Evolutionary conservation across 1,284 basidiomycete species (phyloP), one percentile per base, ranked within the genome.

Genomic region (Ganoderma meredithae): DNA sequence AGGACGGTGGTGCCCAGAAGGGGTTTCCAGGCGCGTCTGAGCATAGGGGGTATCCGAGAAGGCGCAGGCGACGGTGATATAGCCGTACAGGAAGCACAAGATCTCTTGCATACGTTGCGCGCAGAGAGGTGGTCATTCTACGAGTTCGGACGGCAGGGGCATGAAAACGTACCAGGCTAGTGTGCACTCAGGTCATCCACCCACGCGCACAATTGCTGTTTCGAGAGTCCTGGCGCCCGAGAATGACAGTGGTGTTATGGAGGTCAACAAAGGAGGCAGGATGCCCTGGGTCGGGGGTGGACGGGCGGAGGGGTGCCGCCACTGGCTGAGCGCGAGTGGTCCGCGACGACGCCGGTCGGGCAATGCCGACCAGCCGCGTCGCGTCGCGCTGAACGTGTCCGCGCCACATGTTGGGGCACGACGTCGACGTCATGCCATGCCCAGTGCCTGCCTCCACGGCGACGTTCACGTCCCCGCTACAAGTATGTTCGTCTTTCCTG

Each of bases 11-110:
- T 77, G 47, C 84, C 86, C 62, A 84, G 78, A 67, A 86, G 72
- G 15, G 88, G 90, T 76, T 88, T 93, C 91, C 90, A 93, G 63
- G 83, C 85, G 72, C 84, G 85, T 73, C 83, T 83, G 67, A 91
- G 80, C 90, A 93, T 92, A 22, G 17, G 41, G n/a, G 27, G 22
- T 41, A 44, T 36, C 59, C 39, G 39, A 60, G 39, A 25, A 13
- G 58, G 19, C 19, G 33, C 33, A 58, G 33, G 12, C 33, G 55
- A 12, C 10, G 9, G 19, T 39, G 58, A 22, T 41, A 60, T 41
- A 22, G 36, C 15, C 58, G 22, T 41, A 25, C 22, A 22, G 52
- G 52, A 55, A 55, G 52, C 3, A 60, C 12, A 39, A n/a, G 58
- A 43, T 10, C 13, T 33, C 55, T 31, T 12, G 17, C 12, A 13